Base-by-base conservation (phyloP, 179 eudicot genomes). In the Silene vulgaris region DNA sequence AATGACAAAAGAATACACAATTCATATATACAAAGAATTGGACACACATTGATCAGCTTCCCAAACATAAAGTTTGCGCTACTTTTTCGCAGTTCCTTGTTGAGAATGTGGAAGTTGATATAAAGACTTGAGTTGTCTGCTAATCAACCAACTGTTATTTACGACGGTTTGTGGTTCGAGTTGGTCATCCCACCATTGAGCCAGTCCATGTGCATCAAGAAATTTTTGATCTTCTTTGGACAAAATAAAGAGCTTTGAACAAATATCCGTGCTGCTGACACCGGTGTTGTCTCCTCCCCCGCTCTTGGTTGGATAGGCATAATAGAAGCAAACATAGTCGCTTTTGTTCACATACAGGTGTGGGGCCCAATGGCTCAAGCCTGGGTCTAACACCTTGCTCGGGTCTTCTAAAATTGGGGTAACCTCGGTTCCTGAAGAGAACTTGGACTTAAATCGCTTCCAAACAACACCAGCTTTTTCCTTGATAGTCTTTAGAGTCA, bases 131-230 rank as follows among this genome's bases (percentile, higher is more conserved):
- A 94, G 85, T 73, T 94, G 98, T 80, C 87, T 83, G 57, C 89
- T 94, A 23, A 94, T 90, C 65, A 94, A 85, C 86, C 86, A 92
- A 73, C 97, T 92, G 79, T 80, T 92, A 21, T 84, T 85, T 19
- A 94, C 76, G 43, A 89, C 96, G 65, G 84, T 71, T 70, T 89
- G 91, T n/a, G 90, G 86, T 60, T 94, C 96, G 82, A 90, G 79
- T 50, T 94, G 95, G 79, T 92, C 97, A 19, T 94, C 88, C 98
- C 98, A 94, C 96, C 98, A 94, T 70, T 94, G 98, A 75, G 92
- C 98, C 81, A 94, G 68, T 23, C 91, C 84, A 78, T 92, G 98
- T 35, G 98, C 98, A 62, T 94, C 97, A 2, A 90, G 84, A 73
- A 94, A 94, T 88, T 89, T 94, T 81, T 94, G 98, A 72, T 90